Evolutionary conservation across 441 rosid species (phyloP), one percentile per base, ranked within the genome.

Genomic region (Brassica balearica): DNA sequence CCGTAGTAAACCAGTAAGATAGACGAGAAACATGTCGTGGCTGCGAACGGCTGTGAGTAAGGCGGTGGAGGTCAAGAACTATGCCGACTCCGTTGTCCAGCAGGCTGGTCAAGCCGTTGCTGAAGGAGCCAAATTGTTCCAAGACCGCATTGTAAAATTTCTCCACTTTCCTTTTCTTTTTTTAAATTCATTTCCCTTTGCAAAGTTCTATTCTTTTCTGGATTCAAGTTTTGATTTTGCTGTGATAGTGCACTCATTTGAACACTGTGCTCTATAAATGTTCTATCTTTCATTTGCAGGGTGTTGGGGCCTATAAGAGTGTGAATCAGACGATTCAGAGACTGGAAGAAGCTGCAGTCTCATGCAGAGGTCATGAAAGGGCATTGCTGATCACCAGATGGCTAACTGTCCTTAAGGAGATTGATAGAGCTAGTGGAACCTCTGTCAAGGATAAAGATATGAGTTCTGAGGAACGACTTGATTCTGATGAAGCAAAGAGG

Each of bases 31-130:
- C 53, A 90, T 95, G 89, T 90, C 99, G 87, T 96, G 98, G 99
- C 70, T 92, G 70, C 87, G 87, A 88, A 88, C 93, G 32, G 99
- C 97, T n/a, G 87, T 96, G 81, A 96, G 43, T 88, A 96, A 87
- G 77, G 98, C 99, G 36, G 98, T 93, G 82, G 98, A 93, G 87
- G 98, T 79, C 5, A 89, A 80, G 86, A 94, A 86, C 90, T 94
- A 92, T 61, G 97, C 99, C 34, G 97, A 96, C 87, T 72, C 95
- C 83, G 96, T 96, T 81, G 98, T 92, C 74, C 97, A 96, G 23
- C 98, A 93, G 11, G 98, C 99, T 17, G 98, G 98, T 10, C 98
- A 93, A 79, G 97, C 98, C 73, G 97, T 96, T 38, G 92, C 93
- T 11, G 99, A 87, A 82, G 98, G 99, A 72, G 97, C 99, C 81